Evolutionary conservation across 2,329 filamentous ascomycete genomes (phyloP).

Genomic region (Bimuria novae-zelandiae): DNA sequence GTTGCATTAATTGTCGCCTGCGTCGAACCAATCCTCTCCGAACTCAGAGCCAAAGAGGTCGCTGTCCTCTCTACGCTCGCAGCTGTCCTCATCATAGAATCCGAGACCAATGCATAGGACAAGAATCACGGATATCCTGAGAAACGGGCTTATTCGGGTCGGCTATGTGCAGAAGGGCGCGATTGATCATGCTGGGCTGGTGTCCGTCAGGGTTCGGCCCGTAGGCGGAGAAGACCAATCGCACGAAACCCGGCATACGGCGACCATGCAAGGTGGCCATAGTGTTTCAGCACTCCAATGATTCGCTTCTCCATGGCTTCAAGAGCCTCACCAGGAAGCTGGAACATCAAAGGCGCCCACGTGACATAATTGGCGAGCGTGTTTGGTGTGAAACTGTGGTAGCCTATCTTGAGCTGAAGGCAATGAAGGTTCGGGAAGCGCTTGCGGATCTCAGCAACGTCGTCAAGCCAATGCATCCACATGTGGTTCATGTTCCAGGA

Average conservation of each 20-base stretch:
- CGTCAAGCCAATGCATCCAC: constrained; percentile 1
- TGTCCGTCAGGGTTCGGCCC: no score
- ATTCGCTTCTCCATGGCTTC: not conserved
- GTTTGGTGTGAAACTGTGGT: not conserved
- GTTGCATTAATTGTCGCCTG: no score
- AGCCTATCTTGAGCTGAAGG: not conserved
- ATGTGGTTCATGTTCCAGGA: not conserved
- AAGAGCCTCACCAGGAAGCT: not conserved
- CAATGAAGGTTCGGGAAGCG: not conserved
- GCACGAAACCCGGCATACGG: not conserved
- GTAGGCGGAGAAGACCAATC: not conserved
- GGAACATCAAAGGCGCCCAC: not conserved
- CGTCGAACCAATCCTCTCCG: no score
- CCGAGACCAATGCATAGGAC: no score
- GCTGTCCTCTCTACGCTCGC: no score
- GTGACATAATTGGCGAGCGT: not conserved
- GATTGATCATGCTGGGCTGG: no score
- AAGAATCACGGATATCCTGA: no score
- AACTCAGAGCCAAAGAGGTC: no score
- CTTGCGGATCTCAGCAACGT: not conserved
- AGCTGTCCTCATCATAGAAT: no score
- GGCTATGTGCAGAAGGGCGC: no score
- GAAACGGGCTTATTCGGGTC: no score
- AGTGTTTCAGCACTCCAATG: not conserved
- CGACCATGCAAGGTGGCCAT: not conserved